A percentile compares a stretch with the other conserved stretches of the same genome.
These are phyloP conservation scores for Gillenia trifoliata DNA, from an alignment of 306 rosid species.

Conservation along the genomic window DNA sequence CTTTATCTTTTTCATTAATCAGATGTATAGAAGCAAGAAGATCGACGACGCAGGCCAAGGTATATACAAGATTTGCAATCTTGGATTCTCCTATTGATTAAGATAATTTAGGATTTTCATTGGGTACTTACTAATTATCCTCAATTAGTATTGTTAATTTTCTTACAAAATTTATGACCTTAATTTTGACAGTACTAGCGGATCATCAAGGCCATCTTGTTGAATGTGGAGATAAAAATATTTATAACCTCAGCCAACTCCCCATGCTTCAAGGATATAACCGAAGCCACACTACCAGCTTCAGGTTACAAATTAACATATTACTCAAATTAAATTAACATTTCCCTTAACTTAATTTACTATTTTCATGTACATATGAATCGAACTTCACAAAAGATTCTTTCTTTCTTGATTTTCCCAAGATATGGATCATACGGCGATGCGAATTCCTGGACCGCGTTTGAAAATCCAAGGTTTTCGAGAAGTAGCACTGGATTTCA, in stretches of 20 bases:
- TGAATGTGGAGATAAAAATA: conserved; percentile 69
- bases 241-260: conserved; percentile 74
- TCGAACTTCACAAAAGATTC: background rate
- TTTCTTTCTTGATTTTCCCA: background rate
- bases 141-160: background rate
- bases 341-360: background rate
- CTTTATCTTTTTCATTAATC: background rate
- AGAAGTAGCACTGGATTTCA: conserved; percentile 34
- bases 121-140: background rate
- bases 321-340: background rate
- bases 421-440: conserved; percentile 39
- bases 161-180: background rate
- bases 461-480: conserved; percentile 36
- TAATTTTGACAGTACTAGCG: conserved; percentile 35
- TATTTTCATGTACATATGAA: background rate
- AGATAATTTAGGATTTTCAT: conserved; percentile 20
- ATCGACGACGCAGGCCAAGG: conserved; percentile 66
- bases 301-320: conserved; percentile 27
- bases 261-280: conserved; percentile 81
- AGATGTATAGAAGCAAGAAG: conserved; percentile 96
- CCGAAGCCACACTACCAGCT: conserved; percentile 40
- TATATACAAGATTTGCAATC: conserved; percentile 18
- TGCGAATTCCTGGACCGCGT: conserved; percentile 35
- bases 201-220: conserved; percentile 57
- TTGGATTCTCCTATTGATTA: background rate